Evolutionary conservation across 768 basidiomycete genomes (phyloP).

Genomic region (Pleurotus pulmonarius): DNA sequence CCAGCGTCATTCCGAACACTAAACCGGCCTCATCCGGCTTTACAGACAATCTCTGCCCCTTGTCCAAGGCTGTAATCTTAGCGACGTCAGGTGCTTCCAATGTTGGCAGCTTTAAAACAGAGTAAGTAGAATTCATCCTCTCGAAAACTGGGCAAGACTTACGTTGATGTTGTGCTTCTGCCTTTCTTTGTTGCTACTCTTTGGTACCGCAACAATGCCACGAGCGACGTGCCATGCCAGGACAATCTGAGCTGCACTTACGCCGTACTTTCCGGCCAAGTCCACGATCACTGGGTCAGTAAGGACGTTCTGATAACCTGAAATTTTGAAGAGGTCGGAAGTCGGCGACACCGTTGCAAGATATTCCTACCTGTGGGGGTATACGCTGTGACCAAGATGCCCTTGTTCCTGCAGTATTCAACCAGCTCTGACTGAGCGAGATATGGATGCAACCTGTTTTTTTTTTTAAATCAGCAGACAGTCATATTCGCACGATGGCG

Average conservation of each 20-base stretch:
- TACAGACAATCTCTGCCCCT: constrained; percentile 36
- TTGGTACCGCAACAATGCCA: constrained; percentile 41
- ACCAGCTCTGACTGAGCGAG: constrained; percentile 43
- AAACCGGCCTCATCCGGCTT: constrained; percentile 26
- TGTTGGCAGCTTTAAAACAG: too few species aligned
- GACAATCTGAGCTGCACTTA: constrained; percentile 41
- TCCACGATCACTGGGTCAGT: constrained; percentile 38
- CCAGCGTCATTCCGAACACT: constrained; percentile 34
- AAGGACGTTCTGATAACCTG: constrained; percentile 40
- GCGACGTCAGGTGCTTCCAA: constrained; percentile 37
- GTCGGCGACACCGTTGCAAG: too few species aligned
- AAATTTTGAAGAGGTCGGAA: background rate
- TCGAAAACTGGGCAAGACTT: constrained; percentile 8
- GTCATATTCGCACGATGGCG: too few species aligned
- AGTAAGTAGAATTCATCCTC: too few species aligned
- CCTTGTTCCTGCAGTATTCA: constrained; percentile 44
- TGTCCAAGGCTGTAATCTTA: constrained; percentile 41
- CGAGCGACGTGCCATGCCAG: constrained; percentile 50
- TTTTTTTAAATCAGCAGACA: too few species aligned
- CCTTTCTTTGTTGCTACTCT: constrained; percentile 39
- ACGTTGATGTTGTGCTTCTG: constrained; percentile 50
- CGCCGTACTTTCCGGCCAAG: constrained; percentile 45
- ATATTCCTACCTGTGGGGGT: constrained; percentile 38
- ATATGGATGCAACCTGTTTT: constrained; percentile 51
- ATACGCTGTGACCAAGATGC: constrained; percentile 48